Base-by-base conservation (phyloP, 768 basidiomycete species). In the Daedaleopsis sinensis region DNA sequence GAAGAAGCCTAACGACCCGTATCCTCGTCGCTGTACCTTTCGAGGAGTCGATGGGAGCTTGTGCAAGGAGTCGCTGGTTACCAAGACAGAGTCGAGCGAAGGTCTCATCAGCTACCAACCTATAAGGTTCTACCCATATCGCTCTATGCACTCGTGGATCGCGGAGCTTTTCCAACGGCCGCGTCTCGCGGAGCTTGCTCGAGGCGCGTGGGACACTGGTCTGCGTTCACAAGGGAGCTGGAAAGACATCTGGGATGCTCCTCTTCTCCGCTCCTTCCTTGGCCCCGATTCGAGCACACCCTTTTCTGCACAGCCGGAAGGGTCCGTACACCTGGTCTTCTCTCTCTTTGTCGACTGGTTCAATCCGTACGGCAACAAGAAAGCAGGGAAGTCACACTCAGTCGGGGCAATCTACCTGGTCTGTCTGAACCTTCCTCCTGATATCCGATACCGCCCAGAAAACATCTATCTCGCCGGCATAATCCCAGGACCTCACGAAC, bases 381-480 rank as follows among this genome's bases (percentile, higher is more conserved):
- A 61, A n/a, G 64, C 64, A 0, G 58, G 58, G 0, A 57, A 60
- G 38, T 23, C 38, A 5, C 58, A 65, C 36, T 62, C 66, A 0
- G 27, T 57, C 18, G 64, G 62, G 1, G 68, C 59, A 0, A 67
- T 73, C 10, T 71, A 67, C 47, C 54, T 73, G 55, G 65, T 54
- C 5, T 70, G 68, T 51, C 61, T 70, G 43, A 72, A 73, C 54
- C 67, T 74, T 2, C 72, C 72, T 11, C 65, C 64, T 5, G 23
- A 62, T 10, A 52, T 68, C 9, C 65, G 69, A 4, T 68, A 57
- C 37, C 52, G 63, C 49, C 32, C 64, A 57, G 67, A 68, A 43
- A 80, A 82, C 58, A 73, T 82, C 67, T 81, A 71, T 57, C 67
- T 81, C 0, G 77, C 72, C 1, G 78, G 74, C 0, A 63, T 82